These are phyloP conservation scores for Elongisporangium prolatum DNA, from an alignment of 352 stramenopile genomes.

Conservation along the genomic window DNA sequence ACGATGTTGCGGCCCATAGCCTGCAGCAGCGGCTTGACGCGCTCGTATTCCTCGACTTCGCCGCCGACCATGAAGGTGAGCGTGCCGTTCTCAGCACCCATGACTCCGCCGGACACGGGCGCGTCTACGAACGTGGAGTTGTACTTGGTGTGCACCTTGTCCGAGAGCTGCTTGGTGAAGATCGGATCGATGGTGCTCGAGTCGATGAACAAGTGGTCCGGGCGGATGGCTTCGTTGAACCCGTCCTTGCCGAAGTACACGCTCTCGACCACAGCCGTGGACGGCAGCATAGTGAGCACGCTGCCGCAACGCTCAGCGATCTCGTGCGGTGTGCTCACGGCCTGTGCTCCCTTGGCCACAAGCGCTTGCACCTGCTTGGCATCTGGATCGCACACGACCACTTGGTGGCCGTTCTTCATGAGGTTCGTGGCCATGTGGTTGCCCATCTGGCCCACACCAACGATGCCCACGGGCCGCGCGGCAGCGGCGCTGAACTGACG, in stretches of 20 bases:
- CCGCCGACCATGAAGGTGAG: conserved; percentile 98
- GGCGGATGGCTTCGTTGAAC: conserved; percentile 63
- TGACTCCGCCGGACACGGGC: conserved; percentile 95
- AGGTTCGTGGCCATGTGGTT: conserved; percentile 92
- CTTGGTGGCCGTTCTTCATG: conserved; percentile 65
- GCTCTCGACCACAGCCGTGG: conserved; percentile 82
- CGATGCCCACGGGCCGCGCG: conserved; percentile 66
- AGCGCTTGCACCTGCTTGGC: conserved; percentile 43
- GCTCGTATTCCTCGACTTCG: conserved; percentile 48
- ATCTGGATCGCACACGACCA: conserved; percentile 80
- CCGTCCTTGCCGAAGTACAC: conserved; percentile 70
- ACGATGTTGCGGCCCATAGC: conserved; percentile 95
- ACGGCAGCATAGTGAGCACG: conserved; percentile 95
- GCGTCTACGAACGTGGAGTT: conserved; percentile 90
- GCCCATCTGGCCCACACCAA: conserved; percentile 94
- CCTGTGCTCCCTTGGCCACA: conserved; percentile 42
- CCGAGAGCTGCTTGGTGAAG: conserved; percentile 85
- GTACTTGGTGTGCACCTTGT: conserved; percentile 38
- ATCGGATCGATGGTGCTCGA: conserved; percentile 95
- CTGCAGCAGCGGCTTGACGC: conserved; percentile 78
- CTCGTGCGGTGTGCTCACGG: conserved; percentile 53
- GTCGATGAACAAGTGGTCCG: conserved; percentile 90
- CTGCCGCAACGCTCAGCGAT: conserved; percentile 75
- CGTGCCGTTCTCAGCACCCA: conserved; percentile 92
- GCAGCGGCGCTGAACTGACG: conserved; percentile 1